Percentiles rank a stretch among this genome's conserved stretches.
Conservation (phyloP, 2,329 filamentous ascomycete species). For the Hypoxylon sp. region DNA sequence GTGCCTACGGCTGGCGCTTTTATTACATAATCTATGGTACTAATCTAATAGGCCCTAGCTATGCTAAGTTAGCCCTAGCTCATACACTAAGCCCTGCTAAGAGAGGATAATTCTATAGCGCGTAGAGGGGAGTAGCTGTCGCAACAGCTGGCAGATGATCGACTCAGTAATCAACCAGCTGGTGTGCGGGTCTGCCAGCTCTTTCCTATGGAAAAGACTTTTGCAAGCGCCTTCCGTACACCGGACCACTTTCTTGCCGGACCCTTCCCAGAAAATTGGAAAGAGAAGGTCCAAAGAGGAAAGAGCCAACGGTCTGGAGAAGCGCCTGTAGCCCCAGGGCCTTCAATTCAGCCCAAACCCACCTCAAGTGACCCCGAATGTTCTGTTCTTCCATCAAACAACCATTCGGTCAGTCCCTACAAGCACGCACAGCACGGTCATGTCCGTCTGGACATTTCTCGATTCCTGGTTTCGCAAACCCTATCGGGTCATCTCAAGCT, state of each 20-base stretch:
- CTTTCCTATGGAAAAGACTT: too few species aligned
- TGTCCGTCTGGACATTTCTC: conserved; percentile 23
- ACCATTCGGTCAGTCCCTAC: conserved; percentile 15
- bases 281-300: conserved; percentile 5
- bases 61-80: too few species aligned
- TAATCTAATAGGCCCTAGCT: too few species aligned
- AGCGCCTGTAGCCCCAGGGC: conserved; percentile 25
- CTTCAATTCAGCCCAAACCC: conserved; percentile 40
- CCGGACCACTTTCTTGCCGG: conserved; percentile 39
- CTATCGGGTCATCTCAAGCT: conserved; percentile 16
- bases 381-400: conserved; percentile 31
- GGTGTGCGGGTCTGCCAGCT: too few species aligned
- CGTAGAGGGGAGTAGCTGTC: too few species aligned
- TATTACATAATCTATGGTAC: too few species aligned
- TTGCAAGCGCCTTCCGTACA: conserved; percentile 8
- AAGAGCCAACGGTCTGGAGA: conserved; percentile 29
- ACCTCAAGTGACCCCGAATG: conserved; percentile 26
- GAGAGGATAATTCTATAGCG: too few species aligned
- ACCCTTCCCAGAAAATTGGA: conserved; percentile 20
- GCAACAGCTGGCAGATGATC: too few species aligned
- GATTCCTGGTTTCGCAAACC: conserved; percentile 17
- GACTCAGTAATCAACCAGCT: too few species aligned
- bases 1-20: too few species aligned
- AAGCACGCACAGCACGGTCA: conserved; percentile 28
- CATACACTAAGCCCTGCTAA: too few species aligned